Base-by-base conservation (phyloP, 2,329 filamentous ascomycete genomes). In the Salinomyces thailandicus region DNA sequence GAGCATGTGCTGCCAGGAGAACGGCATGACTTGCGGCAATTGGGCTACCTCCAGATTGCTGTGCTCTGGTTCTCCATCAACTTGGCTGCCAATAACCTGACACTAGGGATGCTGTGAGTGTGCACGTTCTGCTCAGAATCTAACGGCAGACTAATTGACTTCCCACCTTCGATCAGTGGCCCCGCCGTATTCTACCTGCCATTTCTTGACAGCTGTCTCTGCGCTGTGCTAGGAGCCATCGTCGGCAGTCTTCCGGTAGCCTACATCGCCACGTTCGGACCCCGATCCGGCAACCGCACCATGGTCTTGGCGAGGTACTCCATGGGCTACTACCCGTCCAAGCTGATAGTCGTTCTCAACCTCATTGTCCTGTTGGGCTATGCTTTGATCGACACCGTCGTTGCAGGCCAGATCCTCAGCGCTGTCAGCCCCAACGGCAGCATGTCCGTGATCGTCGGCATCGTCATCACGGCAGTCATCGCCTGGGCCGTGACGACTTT, bases 341-440 rank as follows among this genome's bases (percentile, higher is more conserved):
- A 79, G 54, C 55, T 81, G 5, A 68, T 78, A 20, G 74, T 77
- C 11, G 49, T 79, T 15, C 59, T 81, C 39, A 79, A 79, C 48
- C 61, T 80, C 31, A 68, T 80, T 30, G 69, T 77, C 15, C 63
- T 79, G 50, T 62, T 79, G 2, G 51, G 43, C 19, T 44, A 40
- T 33, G 43, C 19, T 14, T 27, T 45, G 22, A 31, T 43, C 29
- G 42, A 39, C 27, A 43, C 49, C 20, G 75, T 82, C 5, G 67
- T 83, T 12, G 74, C 73, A 2, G 79, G 79, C 0, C 78, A 82
- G 51, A 80, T 81, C 17, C 60, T 84, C 2, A 78, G 73, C 4
- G 78, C 78, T 2, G 73, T 83, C 3, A 75, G 73, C 9, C 57
- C 63, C 1, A 67, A 69, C 41, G 69, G 65, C n/a, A 67, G 62